phyloP scores from a whole-genome alignment of 441 rosid genomes.

The Daphne laureola region DNA sequence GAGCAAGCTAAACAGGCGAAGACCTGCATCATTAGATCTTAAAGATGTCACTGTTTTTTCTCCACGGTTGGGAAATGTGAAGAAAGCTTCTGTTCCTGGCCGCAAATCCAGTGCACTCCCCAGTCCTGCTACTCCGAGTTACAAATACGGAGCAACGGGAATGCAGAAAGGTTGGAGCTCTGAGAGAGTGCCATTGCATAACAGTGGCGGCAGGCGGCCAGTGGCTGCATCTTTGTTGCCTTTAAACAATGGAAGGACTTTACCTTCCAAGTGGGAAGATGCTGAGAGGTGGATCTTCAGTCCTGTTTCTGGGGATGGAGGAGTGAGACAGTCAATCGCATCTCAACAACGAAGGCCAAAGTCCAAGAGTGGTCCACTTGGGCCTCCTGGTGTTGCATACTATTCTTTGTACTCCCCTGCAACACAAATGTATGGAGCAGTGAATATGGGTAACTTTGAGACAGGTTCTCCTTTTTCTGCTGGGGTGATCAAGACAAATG shows the following conservation, averaged over 20 bases:
- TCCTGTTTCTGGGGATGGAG: constrained; percentile 72
- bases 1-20: constrained; percentile 54
- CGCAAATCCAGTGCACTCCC: constrained; percentile 61
- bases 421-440: constrained; percentile 49
- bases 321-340: constrained; percentile 34
- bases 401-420: constrained; percentile 72
- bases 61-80: constrained; percentile 53
- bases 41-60: constrained; percentile 58
- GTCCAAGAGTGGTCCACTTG: constrained; percentile 96
- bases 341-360: constrained; percentile 65
- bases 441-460: constrained; percentile 35
- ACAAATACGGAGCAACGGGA: constrained; percentile 35
- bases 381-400: constrained; percentile 81
- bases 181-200: constrained; percentile 67
- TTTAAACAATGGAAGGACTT: constrained; percentile 60
- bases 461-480: constrained; percentile 74
- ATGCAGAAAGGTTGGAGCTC: constrained; percentile 98
- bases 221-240: constrained; percentile 44
- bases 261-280: constrained; percentile 99
- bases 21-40: constrained; percentile 77
- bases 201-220: constrained; percentile 46
- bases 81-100: constrained; percentile 37
- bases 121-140: constrained; percentile 88
- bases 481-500: constrained; percentile 53
- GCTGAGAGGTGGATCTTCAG: constrained; percentile 99